A percentile compares a stretch with the other conserved stretches of the same genome.
phyloP scores from a whole-genome alignment of 345 rosid genomes.

The Pugionium dolabratum region DNA sequence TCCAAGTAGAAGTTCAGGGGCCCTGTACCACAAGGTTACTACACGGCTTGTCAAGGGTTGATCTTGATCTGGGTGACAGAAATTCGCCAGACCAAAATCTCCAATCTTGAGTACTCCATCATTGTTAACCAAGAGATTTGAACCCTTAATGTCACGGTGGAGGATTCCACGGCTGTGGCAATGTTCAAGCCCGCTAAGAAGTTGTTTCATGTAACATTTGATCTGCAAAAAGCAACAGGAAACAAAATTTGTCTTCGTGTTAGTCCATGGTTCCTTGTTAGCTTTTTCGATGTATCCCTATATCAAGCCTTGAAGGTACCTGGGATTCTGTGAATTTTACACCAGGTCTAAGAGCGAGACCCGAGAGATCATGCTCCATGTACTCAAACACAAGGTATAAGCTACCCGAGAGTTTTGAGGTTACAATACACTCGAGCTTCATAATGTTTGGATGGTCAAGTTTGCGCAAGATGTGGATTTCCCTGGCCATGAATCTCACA shows the following conservation, averaged over 20 bases:
- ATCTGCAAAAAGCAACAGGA: slow-evolving; percentile 51
- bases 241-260: slow-evolving; percentile 1
- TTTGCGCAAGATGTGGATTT: slow-evolving; percentile 83
- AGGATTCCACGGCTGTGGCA: slow-evolving; percentile 87
- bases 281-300: background rate
- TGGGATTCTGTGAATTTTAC: slow-evolving; percentile 63
- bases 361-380: slow-evolving; percentile 97
- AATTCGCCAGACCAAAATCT: slow-evolving; percentile 87
- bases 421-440: slow-evolving; percentile 87
- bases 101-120: slow-evolving; percentile 89
- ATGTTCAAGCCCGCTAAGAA: slow-evolving; percentile 92
- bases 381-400: slow-evolving; percentile 87
- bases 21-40: slow-evolving; percentile 95
- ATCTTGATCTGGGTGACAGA: slow-evolving; percentile 77
- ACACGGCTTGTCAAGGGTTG: slow-evolving; percentile 95
- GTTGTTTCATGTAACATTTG: slow-evolving; percentile 88
- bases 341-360: slow-evolving; percentile 83
- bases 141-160: slow-evolving; percentile 96
- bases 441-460: slow-evolving; percentile 90
- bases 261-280: background rate
- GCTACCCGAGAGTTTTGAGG: slow-evolving; percentile 96
- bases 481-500: slow-evolving; percentile 96
- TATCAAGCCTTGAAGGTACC: slow-evolving; percentile 11
- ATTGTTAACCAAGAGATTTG: slow-evolving; percentile 86
- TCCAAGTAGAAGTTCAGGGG: slow-evolving; percentile 97